Base-by-base conservation (phyloP, 1,284 basidiomycete genomes). In the Sporisorium scitamineum region DNA sequence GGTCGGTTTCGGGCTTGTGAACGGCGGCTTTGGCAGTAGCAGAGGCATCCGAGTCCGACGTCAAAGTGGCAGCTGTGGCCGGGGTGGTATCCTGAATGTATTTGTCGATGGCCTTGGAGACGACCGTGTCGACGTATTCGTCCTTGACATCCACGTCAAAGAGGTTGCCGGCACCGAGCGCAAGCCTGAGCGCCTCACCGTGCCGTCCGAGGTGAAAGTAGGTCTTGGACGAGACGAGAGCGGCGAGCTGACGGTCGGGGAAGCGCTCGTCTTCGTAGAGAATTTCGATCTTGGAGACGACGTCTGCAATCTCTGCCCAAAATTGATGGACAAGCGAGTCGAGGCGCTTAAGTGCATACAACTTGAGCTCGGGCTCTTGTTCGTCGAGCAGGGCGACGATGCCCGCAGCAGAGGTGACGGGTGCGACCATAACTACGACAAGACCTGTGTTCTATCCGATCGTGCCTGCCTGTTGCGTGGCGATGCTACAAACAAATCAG, bases 291-390 rank as follows among this genome's bases (percentile, higher is more conserved):
- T 81, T 80, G 55, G 80, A 69, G 54, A 85, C 74, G 47, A 79
- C 76, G 64, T 85, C 84, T 47, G 84, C 83, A 34, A 85, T 83
- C 61, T 85, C 84, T 10, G 84, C 79, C 84, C 84, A 85, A 71
- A 83, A 84, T 26, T 80, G 77, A 52, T 82, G 76, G 2, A 85
- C 84, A 22, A 84, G 65, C 29, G 69, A 67, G 54, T 85, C 76
- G 57, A 85, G 81, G 60, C 83, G 80, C 57, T 81, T 72, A 58
- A 85, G 76, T 0, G 84, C 84, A 61, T 84, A 84, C 3, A 78
- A 76, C 70, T 83, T 81, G 37, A 85, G 77, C 62, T 84, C 82
- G 11, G 78, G 70, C 52, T 85, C 83, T 29, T 81, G 69, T 70
- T 85, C 84, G 53, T 84, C 80, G 47, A 85, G 76, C 52, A 85